These are phyloP conservation scores for Starmerella bombi DNA, from an alignment of 805 yeast genomes.

Conservation along the genomic window DNA sequence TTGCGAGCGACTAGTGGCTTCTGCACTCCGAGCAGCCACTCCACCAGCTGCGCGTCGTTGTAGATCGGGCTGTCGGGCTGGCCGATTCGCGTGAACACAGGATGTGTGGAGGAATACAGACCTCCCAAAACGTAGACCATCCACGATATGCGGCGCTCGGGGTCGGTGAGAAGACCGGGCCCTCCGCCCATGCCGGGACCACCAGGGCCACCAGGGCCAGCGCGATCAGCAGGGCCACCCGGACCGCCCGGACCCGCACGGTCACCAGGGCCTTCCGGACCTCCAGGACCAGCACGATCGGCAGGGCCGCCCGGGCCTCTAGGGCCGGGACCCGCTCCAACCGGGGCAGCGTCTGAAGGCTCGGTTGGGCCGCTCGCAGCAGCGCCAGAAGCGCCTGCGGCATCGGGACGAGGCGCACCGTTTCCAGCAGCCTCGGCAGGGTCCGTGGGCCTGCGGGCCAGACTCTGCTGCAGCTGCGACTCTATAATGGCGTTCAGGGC, in stretches of 20 bases:
- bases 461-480: too few relatives aligned
- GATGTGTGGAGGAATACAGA: conserved; percentile 37
- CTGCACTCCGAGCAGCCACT: conserved; percentile 38
- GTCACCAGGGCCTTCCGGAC: not conserved
- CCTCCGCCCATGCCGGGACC: not conserved
- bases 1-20: conserved; percentile 33
- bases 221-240: not conserved
- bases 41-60: conserved; percentile 37
- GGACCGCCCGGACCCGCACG: not conserved
- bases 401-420: too few relatives aligned
- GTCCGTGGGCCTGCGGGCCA: too few relatives aligned
- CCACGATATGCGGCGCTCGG: conserved; percentile 29
- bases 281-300: not conserved
- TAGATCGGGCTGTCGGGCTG: conserved; percentile 42
- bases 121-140: conserved; percentile 52
- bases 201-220: not conserved
- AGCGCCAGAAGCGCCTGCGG: too few relatives aligned
- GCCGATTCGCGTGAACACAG: conserved; percentile 36
- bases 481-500: too few relatives aligned
- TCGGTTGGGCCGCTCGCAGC: too few relatives aligned
- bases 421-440: too few relatives aligned
- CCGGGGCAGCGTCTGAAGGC: too few relatives aligned
- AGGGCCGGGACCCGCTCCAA: not conserved
- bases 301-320: not conserved
- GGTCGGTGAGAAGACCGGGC: not conserved